Evolutionary conservation across 2,329 filamentous ascomycete species (phyloP), one percentile per base, ranked within the genome.

Genomic region (Calonectria pseudoreteaudii): DNA sequence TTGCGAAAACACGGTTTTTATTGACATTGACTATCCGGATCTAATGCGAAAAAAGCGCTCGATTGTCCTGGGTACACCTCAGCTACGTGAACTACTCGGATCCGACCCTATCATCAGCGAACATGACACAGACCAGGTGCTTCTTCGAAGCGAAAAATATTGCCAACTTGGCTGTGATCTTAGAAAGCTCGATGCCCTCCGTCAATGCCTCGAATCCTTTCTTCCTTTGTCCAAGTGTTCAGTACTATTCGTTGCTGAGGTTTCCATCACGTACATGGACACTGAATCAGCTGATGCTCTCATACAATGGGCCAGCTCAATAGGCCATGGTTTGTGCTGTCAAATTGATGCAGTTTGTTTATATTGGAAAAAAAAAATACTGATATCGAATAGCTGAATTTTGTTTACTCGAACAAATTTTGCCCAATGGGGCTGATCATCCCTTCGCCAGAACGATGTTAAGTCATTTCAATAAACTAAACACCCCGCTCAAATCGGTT

Each of bases 181-280:
- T 47, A 90, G 93, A 41, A 89, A 96, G 68, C 86, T 95, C 7
- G 81, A 87, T 28, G 87, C 86, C 20, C 86, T 98, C 13, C 87
- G 93, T 71, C 81, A 86, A 8, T 87, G 91, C 5, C 85, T 98
- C 30, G 88, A 88, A 23, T 85, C 85, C 14, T 87, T 93, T 56
- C 82, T 95, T 2, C 86, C 93, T 49, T 82, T 93, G 20, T 82
- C 88, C 1, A 86, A 90, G 10, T 91, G 90, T 72, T 87, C 89
- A 3, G 89, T 98, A 2, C 86, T 98, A 30, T 98, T 97, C 79
- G 90, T 95, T 31, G 95, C 95, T 0, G 96, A 98, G 84, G 95
- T 98, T 18, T 97, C 95, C 4, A 91, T 98, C 50, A 97, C 95
- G 0, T 98, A 98, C 80, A 97, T 98, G 94, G 92, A 95, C 70